A percentile compares a stretch with the other conserved stretches of the same genome.
Evolutionary conservation across 345 rosid genomes (phyloP).

Genomic region (Hibiscus tridactylites): DNA sequence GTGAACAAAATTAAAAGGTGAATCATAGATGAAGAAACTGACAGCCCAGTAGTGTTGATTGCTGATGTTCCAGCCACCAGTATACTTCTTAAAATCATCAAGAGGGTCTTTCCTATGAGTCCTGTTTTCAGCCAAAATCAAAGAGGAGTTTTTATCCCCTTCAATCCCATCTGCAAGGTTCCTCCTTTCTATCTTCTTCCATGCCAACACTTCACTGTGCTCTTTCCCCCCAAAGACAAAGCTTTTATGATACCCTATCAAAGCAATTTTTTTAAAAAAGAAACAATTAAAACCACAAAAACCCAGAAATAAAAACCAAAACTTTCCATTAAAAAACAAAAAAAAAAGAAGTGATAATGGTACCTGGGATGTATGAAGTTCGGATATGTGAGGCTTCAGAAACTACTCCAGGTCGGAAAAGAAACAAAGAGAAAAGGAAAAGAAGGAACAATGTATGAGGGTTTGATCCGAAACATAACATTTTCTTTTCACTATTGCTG

Average conservation of each 20-base stretch:
- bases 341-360: too few relatives aligned
- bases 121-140: constrained; percentile 66
- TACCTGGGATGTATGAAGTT: constrained; percentile 19
- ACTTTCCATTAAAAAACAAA: background rate
- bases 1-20: background rate
- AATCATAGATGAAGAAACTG: constrained; percentile 26
- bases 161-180: constrained; percentile 38
- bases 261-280: background rate
- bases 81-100: constrained; percentile 42
- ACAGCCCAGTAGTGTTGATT: constrained; percentile 76
- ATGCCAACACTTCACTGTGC: constrained; percentile 20
- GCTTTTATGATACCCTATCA: constrained; percentile 8
- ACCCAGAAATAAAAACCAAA: constrained; percentile 4
- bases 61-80: constrained; percentile 94
- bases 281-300: background rate
- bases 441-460: constrained; percentile 13
- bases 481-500: background rate
- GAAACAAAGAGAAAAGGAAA: constrained; percentile 20
- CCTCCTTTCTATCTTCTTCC: constrained; percentile 43
- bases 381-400: constrained; percentile 14
- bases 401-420: constrained; percentile 11
- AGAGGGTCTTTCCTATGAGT: constrained; percentile 63
- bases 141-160: constrained; percentile 30
- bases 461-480: constrained; percentile 29
- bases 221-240: constrained; percentile 16